Conservation (phyloP, 208 protist genomes). For the Lotmaria passim region DNA sequence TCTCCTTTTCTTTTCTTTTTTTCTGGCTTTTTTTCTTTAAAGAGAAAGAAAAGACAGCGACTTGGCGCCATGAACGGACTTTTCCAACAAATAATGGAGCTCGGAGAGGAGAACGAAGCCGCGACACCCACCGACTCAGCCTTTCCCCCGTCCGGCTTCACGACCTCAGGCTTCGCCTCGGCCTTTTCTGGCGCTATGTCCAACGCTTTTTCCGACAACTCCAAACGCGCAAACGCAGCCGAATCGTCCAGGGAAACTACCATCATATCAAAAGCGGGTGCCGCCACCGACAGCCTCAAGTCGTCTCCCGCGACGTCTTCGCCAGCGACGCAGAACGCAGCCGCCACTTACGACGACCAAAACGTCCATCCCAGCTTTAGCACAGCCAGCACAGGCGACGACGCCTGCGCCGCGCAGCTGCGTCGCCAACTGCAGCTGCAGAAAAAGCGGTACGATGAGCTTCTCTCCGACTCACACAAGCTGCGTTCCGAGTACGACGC, state of each 20-base stretch:
- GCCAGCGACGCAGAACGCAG: too few relatives aligned
- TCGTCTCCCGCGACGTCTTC: too few relatives aligned
- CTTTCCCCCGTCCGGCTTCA: background rate
- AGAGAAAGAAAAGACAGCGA: background rate
- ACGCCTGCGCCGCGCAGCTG: constrained; percentile 18
- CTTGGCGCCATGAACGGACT: constrained; percentile 5
- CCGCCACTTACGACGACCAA: background rate
- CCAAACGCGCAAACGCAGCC: background rate
- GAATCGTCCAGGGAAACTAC: background rate
- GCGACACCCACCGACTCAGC: background rate
- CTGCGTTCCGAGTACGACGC: constrained; percentile 46
- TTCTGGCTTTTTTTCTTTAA: background rate
- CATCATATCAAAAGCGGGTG: too few relatives aligned
- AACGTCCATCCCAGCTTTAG: background rate
- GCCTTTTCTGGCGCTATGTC: constrained; percentile 16
- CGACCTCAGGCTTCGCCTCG: constrained; percentile 13
- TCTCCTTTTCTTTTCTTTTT: background rate
- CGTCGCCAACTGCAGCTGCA: constrained; percentile 27
- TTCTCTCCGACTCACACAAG: constrained; percentile 30
- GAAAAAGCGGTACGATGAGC: constrained; percentile 41
- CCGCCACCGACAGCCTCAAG: too few relatives aligned
- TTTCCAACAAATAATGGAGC: constrained; percentile 19
- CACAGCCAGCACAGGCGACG: background rate
- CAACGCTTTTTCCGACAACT: constrained; percentile 1
- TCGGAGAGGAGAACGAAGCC: constrained; percentile 18